Evolutionary conservation across 768 basidiomycete genomes (phyloP).

Genomic region (Trametes cinnabarina): DNA sequence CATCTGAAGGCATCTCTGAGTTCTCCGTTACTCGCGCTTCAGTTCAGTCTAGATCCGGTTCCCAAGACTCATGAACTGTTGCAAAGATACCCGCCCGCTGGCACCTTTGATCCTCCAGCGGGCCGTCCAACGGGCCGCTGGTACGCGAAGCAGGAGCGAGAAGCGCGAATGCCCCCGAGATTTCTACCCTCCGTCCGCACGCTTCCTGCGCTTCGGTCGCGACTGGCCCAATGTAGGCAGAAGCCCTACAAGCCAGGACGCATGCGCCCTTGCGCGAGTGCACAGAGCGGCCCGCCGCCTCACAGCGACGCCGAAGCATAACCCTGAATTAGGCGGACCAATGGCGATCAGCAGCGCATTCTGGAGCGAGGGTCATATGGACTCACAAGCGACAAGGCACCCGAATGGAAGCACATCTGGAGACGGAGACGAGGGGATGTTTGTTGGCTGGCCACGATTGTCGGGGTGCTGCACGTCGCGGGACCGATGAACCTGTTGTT

Average conservation of each 20-base stretch:
- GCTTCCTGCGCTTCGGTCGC: neutral
- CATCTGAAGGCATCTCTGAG: too few relatives aligned
- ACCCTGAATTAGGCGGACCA: neutral
- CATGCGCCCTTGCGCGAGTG: neutral
- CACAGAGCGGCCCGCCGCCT: neutral
- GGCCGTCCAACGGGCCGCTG: neutral
- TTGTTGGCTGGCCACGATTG: too few relatives aligned
- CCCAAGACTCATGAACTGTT: neutral
- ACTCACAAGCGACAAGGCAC: neutral
- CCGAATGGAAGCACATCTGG: neutral
- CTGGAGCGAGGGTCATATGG: neutral
- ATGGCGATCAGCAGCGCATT: neutral
- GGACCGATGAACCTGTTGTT: too few relatives aligned
- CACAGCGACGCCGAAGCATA: slow-evolving; percentile 5
- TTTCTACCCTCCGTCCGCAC: neutral
- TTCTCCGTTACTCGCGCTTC: neutral
- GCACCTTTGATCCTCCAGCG: neutral
- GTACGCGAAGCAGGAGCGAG: neutral
- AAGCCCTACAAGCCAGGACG: neutral
- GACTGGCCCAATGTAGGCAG: neutral
- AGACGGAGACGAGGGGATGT: neutral
- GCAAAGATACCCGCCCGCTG: neutral
- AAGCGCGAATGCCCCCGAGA: neutral
- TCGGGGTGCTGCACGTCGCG: too few relatives aligned
- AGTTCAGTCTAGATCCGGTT: neutral